Evolutionary conservation across 495 filamentous ascomycete species (phyloP), one percentile per base, ranked within the genome.

Genomic region (Annulohypoxylon moriforme): DNA sequence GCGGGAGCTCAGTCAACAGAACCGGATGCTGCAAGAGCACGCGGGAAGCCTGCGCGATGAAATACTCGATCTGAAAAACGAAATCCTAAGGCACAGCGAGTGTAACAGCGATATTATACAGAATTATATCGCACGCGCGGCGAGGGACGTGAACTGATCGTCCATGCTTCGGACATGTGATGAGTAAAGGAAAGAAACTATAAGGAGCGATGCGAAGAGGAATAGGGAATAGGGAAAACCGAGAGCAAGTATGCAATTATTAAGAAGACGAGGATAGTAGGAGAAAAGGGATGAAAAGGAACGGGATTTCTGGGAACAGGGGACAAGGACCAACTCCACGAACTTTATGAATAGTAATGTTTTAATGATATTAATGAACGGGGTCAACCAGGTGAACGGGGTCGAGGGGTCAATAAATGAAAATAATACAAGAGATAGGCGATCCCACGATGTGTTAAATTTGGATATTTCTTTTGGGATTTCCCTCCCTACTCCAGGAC

Each of bases 41-140:
- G 79, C 80, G 0, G 75, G 71, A 0, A 79, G 73, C 42, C 75
- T 85, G 25, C 78, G 76, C 16, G 76, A 82, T 4, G 84, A 90
- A 74, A 77, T 88, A 4, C 75, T 88, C 0, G 77, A 67, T 5
- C 76, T 89, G 29, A 90, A 88, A 69, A 84, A 81, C 20, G 85
- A 87, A 69, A 79, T 89, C 24, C 73, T 88, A 29, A 76, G 79
- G 42, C 88, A 89, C 66, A 82, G 83, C 16, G 73, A 79, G 38
- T 90, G 88, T 65, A 79, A 79, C 7, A 83, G 85, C 68, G 79
- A 81, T 16, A 76, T 85, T 9, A 88, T 88, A 67, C 79, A 84
- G 42, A 74, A 78, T 1, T 85, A 88, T 66, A 81, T 88, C 5
- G 73, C 80, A 11, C 78, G 80, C 4, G 85, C 84, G 73, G 81